Percentiles rank a stretch among this genome's conserved stretches.
phyloP scores from a whole-genome alignment of 2,329 filamentous ascomycete genomes.

The Aspergillus pseudoglaucus region DNA sequence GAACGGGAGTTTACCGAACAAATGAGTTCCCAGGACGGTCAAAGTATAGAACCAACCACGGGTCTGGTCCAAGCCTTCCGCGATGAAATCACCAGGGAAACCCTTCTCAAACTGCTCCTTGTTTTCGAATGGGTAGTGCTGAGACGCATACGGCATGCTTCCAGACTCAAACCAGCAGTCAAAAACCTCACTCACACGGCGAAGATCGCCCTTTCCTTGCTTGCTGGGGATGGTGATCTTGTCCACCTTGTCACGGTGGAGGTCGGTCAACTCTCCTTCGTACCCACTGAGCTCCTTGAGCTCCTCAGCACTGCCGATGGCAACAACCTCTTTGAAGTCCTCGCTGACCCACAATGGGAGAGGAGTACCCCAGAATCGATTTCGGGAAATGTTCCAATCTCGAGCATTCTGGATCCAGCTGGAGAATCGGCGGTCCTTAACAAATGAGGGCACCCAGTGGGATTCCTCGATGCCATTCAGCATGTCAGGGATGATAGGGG shows the following conservation, averaged over 20 bases:
- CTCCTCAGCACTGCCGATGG: conserved; percentile 77
- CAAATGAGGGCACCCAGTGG: conserved; percentile 84
- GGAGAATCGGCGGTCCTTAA: conserved; percentile 85
- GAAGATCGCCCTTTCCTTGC: conserved; percentile 75
- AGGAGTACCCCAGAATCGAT: conserved; percentile 92
- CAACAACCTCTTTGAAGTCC: conserved; percentile 78
- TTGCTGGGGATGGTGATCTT: conserved; percentile 89
- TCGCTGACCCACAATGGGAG: conserved; percentile 89
- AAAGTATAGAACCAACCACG: conserved; percentile 96
- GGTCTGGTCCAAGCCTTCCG: conserved; percentile 88
- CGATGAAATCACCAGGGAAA: conserved; percentile 91
- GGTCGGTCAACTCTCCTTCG: conserved; percentile 71
- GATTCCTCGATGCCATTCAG: conserved; percentile 82
- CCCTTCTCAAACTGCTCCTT: conserved; percentile 69
- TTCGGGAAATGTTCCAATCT: conserved; percentile 93
- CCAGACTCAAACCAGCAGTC: conserved; percentile 98
- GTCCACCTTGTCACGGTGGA: conserved; percentile 90
- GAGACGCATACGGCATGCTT: conserved; percentile 87
- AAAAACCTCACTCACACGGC: conserved; percentile 79
- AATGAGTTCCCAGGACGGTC: conserved; percentile 77
- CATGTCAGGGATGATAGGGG: conserved; percentile 77
- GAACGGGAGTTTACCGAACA: conserved; percentile 80
- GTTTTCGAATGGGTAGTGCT: conserved; percentile 90
- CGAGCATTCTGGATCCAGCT: conserved; percentile 87
- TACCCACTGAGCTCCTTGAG: conserved; percentile 82